phyloP scores from a whole-genome alignment of 208 protist genomes.

The Trypanosoma melophagium region DNA sequence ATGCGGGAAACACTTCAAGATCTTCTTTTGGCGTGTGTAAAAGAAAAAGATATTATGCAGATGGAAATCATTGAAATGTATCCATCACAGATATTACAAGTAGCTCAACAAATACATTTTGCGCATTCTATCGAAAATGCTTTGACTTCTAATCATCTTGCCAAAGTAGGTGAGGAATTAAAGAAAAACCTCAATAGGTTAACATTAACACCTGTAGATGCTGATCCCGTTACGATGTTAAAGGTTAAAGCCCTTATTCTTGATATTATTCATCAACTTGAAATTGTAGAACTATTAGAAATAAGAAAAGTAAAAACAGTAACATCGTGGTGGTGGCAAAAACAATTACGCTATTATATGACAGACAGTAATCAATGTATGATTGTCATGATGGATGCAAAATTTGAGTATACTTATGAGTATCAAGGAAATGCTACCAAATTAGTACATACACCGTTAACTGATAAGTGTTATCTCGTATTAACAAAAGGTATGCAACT shows the following conservation, averaged over 20 bases:
- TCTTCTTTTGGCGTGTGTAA: conserved; percentile 60
- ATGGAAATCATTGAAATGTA: conserved; percentile 49
- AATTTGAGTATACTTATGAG: conserved; percentile 96
- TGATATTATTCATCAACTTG: conserved; percentile 95
- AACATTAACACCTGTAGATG: conserved; percentile 51
- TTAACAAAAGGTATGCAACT: conserved; percentile 97
- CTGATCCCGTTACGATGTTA: conserved; percentile 48
- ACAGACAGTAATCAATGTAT: conserved; percentile 53
- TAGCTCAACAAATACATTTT: conserved; percentile 87
- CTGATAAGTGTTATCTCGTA: conserved; percentile 95
- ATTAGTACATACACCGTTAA: conserved; percentile 93
- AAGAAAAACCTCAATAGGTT: conserved; percentile 62
- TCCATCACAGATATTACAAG: conserved; percentile 90
- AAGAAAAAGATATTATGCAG: conserved; percentile 42
- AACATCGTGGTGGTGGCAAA: conserved; percentile 95
- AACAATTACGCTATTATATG: conserved; percentile 96
- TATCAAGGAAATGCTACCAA: conserved; percentile 94
- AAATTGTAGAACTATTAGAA: conserved; percentile 90
- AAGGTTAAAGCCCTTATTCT: conserved; percentile 95
- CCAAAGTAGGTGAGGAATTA: conserved; percentile 34
- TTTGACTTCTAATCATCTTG: conserved; percentile 39
- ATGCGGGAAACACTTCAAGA: conserved; percentile 88
- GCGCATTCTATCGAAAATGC: conserved; percentile 62
- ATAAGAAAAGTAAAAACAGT: conserved; percentile 40
- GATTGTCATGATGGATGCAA: conserved; percentile 92